Conservation (phyloP, 495 filamentous ascomycete species). For the Cercophora newfieldiana region DNA sequence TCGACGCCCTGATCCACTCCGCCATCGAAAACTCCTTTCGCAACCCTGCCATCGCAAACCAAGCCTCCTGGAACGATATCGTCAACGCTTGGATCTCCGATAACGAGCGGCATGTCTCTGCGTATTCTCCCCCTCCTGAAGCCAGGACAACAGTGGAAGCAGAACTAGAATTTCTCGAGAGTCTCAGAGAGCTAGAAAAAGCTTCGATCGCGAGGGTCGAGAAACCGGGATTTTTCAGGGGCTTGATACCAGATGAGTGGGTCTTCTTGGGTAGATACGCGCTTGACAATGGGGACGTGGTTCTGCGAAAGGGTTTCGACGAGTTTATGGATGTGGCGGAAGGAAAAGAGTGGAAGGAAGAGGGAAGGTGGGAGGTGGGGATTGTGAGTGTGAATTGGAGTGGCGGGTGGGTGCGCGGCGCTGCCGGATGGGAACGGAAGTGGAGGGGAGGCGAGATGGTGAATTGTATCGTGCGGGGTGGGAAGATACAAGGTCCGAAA, state of each 20-base stretch:
- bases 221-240: conserved; percentile 37
- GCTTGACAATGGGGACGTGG: conserved; percentile 30
- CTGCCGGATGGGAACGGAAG: conserved; percentile 18
- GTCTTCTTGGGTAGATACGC: conserved; percentile 33
- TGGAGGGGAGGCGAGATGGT: conserved; percentile 1
- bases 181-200: conserved; percentile 37
- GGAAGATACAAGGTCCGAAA: conserved; percentile 35
- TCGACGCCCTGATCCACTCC: conserved; percentile 25
- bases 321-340: conserved; percentile 25
- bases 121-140: conserved; percentile 28
- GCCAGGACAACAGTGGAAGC: conserved; percentile 26
- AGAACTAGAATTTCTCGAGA: conserved; percentile 42
- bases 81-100: conserved; percentile 40
- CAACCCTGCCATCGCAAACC: background rate
- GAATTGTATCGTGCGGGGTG: conserved; percentile 36
- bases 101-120: conserved; percentile 30
- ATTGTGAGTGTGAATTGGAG: conserved; percentile 52
- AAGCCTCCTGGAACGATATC: conserved; percentile 35
- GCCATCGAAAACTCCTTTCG: conserved; percentile 11
- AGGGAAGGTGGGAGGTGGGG: conserved; percentile 31
- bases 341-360: conserved; percentile 5
- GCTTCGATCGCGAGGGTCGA: conserved; percentile 36
- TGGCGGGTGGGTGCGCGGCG: conserved; percentile 39
- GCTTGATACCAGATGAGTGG: conserved; percentile 26
- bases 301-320: conserved; percentile 38